These are phyloP conservation scores for Ascochyta koolunga DNA, from an alignment of 2,329 filamentous ascomycete genomes.

Conservation along the genomic window DNA sequence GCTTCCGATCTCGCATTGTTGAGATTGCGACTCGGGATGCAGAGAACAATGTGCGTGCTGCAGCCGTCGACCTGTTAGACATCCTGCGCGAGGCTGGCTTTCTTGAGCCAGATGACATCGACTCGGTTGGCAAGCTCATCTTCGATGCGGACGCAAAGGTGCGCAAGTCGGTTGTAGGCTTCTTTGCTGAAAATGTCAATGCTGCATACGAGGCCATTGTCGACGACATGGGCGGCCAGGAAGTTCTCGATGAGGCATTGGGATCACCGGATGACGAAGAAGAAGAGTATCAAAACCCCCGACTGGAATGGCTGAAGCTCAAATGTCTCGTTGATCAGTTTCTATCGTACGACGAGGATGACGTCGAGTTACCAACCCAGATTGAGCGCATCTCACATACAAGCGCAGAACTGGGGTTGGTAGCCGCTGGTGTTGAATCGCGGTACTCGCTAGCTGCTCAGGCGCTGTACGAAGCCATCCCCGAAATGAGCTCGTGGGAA, in stretches of 20 bases:
- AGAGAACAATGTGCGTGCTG: constrained; percentile 79
- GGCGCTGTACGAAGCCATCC: constrained; percentile 80
- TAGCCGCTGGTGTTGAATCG: constrained; percentile 73
- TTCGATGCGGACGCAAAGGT: constrained; percentile 87
- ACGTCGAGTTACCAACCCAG: constrained; percentile 61
- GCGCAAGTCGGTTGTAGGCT: constrained; percentile 85
- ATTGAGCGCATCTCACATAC: constrained; percentile 53
- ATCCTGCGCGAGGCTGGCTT: constrained; percentile 81
- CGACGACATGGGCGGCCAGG: constrained; percentile 83
- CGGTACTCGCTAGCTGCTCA: constrained; percentile 86
- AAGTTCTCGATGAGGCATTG: constrained; percentile 76
- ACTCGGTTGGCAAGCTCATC: constrained; percentile 82
- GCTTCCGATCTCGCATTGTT: constrained; percentile 83
- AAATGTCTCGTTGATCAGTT: constrained; percentile 89
- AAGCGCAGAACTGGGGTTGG: constrained; percentile 52
- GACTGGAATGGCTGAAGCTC: constrained; percentile 85
- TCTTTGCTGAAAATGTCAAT: constrained; percentile 87
- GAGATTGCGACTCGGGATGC: constrained; percentile 91
- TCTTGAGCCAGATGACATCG: constrained; percentile 89
- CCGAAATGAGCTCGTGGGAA: constrained; percentile 86
- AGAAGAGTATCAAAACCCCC: constrained; percentile 74
- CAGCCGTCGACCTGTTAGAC: constrained; percentile 81
- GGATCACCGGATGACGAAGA: constrained; percentile 74
- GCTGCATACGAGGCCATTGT: constrained; percentile 80
- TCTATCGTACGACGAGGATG: constrained; percentile 76